These are phyloP conservation scores for Nectriaceae sp. DNA, from an alignment of 2,329 filamentous ascomycete genomes.

Conservation along the genomic window DNA sequence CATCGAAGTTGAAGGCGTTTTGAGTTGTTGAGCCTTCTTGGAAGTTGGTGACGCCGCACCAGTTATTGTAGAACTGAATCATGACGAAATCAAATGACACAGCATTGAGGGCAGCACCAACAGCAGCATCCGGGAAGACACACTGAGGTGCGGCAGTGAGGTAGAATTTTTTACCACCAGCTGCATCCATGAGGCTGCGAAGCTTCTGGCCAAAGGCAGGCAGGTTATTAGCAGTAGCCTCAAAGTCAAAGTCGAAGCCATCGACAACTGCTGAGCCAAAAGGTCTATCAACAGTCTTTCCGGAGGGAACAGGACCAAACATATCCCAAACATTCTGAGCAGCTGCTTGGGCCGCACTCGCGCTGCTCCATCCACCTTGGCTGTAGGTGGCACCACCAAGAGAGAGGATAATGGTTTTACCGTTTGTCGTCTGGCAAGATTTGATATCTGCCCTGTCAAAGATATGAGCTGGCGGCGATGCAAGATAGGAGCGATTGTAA, in stretches of 20 bases:
- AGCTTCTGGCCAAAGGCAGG: conserved; percentile 61
- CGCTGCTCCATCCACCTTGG: conserved; percentile 65
- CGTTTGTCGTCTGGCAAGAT: conserved; percentile 60
- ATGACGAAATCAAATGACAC: conserved; percentile 62
- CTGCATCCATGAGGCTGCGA: conserved; percentile 55
- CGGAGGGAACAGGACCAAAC: conserved; percentile 60
- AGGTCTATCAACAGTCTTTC: conserved; percentile 56
- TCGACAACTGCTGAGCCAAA: conserved; percentile 68
- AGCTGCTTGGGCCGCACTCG: conserved; percentile 51
- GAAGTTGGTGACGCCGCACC: conserved; percentile 60
- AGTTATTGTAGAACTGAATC: conserved; percentile 72
- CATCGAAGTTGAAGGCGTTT: conserved; percentile 61
- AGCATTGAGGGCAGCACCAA: conserved; percentile 56
- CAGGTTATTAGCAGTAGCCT: conserved; percentile 61
- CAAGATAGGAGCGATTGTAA: background rate
- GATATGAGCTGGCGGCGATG: background rate
- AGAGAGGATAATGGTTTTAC: conserved; percentile 73
- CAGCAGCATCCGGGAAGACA: conserved; percentile 62
- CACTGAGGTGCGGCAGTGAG: conserved; percentile 71
- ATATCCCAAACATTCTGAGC: conserved; percentile 69
- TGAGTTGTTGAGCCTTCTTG: conserved; percentile 43
- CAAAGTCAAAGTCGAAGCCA: conserved; percentile 79
- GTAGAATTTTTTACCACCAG: conserved; percentile 57
- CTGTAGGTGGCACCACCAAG: conserved; percentile 71
- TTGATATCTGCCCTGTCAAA: conserved; percentile 50